A percentile compares a stretch with the other conserved stretches of the same genome.
These are phyloP conservation scores for Aspergillus conjunctus DNA, from an alignment of 495 filamentous ascomycete genomes.

Conservation along the genomic window DNA sequence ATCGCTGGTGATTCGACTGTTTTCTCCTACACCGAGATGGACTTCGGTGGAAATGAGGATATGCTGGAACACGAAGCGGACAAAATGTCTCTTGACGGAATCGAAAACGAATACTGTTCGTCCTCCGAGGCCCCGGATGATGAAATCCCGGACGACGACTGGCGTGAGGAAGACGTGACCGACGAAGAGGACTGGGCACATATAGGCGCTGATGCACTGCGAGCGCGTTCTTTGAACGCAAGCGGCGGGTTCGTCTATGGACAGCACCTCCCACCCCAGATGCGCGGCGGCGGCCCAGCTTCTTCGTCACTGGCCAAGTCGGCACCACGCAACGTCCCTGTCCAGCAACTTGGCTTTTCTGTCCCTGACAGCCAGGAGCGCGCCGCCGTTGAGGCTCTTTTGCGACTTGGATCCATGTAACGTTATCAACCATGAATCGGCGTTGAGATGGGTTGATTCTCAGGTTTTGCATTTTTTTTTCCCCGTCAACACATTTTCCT, in stretches of 20 bases:
- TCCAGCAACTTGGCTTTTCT: constrained; percentile 39
- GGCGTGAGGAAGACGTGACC: constrained; percentile 79
- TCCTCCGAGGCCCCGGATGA: constrained; percentile 74
- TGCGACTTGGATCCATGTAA: constrained; percentile 87
- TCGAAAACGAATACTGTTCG: constrained; percentile 64
- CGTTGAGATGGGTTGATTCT: constrained; percentile 15
- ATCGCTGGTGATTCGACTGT: constrained; percentile 68
- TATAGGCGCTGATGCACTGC: constrained; percentile 82
- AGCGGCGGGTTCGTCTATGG: constrained; percentile 38
- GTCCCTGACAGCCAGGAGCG: constrained; percentile 62
- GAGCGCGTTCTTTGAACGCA: constrained; percentile 64
- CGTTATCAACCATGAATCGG: constrained; percentile 31
- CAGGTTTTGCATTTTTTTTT: constrained; percentile 17
- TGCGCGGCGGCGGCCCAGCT: constrained; percentile 39
- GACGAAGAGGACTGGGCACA: constrained; percentile 97
- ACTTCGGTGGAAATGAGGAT: constrained; percentile 53
- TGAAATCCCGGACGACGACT: constrained; percentile 62
- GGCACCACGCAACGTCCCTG: constrained; percentile 40
- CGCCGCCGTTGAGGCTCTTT: constrained; percentile 80
- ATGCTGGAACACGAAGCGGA: constrained; percentile 89
- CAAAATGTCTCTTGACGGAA: constrained; percentile 92
- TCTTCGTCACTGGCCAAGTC: constrained; percentile 42
- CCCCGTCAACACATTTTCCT: background rate
- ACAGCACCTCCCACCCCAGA: constrained; percentile 25
- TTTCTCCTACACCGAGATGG: constrained; percentile 69